Evolutionary conservation across 1,284 basidiomycete genomes (phyloP), one percentile per base, ranked within the genome.

Genomic region (Tranzscheliella williamsii): DNA sequence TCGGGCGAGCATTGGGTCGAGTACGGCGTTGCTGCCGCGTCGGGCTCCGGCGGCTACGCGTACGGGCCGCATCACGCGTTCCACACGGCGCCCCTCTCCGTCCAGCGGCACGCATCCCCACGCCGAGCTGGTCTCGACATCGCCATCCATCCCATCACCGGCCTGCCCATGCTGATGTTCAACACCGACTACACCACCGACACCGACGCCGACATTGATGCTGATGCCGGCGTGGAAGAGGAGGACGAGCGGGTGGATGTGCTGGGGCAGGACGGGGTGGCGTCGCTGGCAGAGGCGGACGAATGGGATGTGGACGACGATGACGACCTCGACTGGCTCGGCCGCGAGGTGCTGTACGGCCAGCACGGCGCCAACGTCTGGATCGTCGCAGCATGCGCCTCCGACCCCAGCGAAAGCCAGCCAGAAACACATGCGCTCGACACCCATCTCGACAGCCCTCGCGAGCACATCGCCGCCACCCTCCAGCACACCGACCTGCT

Each of bases 311-410:
- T 46, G 8, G 29, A 61, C 5, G 68, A 70, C 26, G 68, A 70
- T 22, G 42, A 32, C 8, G 67, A 68, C 21, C 29, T 71, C 20
- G 66, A 71, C 47, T 68, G 66, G 62, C 63, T 71, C 7, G 68
- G 66, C 24, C 41, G 37, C 8, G 66, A 71, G 34, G 31, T 71
- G 18, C 39, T 66, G 32, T 43, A 38, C 13, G 48, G 52, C 24
- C 53, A 38, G 30, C 26, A 41, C 4, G 66, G 66, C 9, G 57
- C 51, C 15, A 33, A 57, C 3, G 44, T 58, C 13, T 71, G 66
- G 58, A 37, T 71, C 7, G 56, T 71, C 15, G 66, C 58, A 34
- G 18, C 13, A 13, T 9, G 17, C 18, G 9, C 32, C 11, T 29
- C 26, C 53, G 34, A 22, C 35, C 53, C 4, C 60, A 53, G 7